Percentiles rank a stretch among this genome's conserved stretches.
phyloP scores from a whole-genome alignment of 148 eudicot species.

The Persicaria maculosa region DNA sequence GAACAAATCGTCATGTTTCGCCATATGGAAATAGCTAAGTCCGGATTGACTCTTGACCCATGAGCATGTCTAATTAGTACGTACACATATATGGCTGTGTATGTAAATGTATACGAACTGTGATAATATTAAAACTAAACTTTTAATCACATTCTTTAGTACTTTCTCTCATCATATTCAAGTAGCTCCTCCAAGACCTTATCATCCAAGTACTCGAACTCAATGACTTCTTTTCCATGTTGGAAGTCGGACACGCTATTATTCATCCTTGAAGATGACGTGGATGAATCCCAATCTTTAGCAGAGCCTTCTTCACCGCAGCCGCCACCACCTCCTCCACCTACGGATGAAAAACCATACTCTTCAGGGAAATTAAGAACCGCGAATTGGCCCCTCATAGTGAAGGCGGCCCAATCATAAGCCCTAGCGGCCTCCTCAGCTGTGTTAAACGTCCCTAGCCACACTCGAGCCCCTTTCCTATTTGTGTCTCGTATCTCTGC shows the following conservation, averaged over 20 bases:
- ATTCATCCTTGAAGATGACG: neutral
- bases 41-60: no score
- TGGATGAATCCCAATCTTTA: neutral
- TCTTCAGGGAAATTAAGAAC: conserved; percentile 13
- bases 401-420: conserved; percentile 7
- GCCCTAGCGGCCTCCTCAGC: conserved; percentile 17
- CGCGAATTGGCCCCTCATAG: conserved; percentile 14
- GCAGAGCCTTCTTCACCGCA: neutral
- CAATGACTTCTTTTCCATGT: conserved; percentile 9
- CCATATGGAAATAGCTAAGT: no score
- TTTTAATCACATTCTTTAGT: conserved; percentile 2
- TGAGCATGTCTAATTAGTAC: no score
- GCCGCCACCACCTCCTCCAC: neutral
- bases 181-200: conserved; percentile 15
- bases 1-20: no score
- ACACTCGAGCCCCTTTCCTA: conserved; percentile 11
- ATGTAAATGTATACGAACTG: no score
- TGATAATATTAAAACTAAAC: neutral
- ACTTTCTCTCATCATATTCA: conserved; percentile 1
- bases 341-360: neutral
- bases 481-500: conserved; percentile 14
- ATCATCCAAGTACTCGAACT: conserved; percentile 17
- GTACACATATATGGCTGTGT: no score
- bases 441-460: conserved; percentile 13
- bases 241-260: neutral